These are phyloP conservation scores for Lipomyces lipofer DNA, from an alignment of 805 yeast genomes.

Conservation along the genomic window DNA sequence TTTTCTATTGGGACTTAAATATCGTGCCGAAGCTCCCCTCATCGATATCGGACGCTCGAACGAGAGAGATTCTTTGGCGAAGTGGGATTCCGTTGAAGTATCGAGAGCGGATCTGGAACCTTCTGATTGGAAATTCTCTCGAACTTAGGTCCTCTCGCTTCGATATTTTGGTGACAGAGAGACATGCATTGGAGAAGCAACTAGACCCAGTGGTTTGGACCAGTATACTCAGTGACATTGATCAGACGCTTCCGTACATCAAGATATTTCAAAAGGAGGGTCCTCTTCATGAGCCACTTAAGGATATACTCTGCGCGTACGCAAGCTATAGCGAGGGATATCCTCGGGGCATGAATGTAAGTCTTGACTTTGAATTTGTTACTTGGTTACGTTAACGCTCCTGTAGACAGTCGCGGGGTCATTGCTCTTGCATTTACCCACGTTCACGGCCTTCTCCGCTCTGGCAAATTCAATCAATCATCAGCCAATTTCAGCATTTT, in stretches of 20 bases:
- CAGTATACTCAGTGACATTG: conserved; percentile 33
- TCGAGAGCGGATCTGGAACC: conserved; percentile 54
- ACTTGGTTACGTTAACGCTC: background rate
- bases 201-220: conserved; percentile 13
- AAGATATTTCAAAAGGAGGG: conserved; percentile 42
- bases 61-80: conserved; percentile 62
- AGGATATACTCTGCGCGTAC: conserved; percentile 42
- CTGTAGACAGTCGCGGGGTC: conserved; percentile 43
- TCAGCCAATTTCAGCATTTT: conserved; percentile 41
- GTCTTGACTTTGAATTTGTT: background rate
- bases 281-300: conserved; percentile 41
- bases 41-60: conserved; percentile 41
- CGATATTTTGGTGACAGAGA: conserved; percentile 3
- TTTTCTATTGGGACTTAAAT: conserved; percentile 44
- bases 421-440: conserved; percentile 43
- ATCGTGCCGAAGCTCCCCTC: conserved; percentile 41
- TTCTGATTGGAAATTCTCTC: conserved; percentile 10
- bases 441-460: conserved; percentile 44
- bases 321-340: conserved; percentile 38
- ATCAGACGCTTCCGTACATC: conserved; percentile 42
- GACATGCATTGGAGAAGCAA: background rate
- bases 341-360: conserved; percentile 40
- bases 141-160: background rate
- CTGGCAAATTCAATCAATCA: conserved; percentile 45
- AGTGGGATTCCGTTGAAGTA: conserved; percentile 49